A percentile compares a stretch with the other conserved stretches of the same genome.
Conservation (phyloP, 805 yeast species). For the Saturnispora kantuleensis region DNA sequence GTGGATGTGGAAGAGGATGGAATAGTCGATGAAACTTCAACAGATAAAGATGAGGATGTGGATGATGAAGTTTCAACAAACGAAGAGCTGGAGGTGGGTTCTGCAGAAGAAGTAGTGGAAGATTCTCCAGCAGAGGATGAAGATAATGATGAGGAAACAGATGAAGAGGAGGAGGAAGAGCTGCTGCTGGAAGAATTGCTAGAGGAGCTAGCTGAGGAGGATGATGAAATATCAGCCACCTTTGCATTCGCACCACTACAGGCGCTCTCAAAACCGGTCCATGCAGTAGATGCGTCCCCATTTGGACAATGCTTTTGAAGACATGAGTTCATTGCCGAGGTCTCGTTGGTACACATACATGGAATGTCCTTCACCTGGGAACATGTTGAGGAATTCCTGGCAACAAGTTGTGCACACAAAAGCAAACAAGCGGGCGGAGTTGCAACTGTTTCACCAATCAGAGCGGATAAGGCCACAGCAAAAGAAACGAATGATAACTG, state of each 20-base stretch:
- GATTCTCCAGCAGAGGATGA: constrained; percentile 18
- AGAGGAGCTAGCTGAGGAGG: constrained; percentile 24
- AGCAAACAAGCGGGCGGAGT: constrained; percentile 88
- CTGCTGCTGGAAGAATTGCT: constrained; percentile 26
- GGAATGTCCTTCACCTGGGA: constrained; percentile 48
- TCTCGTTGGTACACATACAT: constrained; percentile 59
- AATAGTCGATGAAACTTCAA: constrained; percentile 16
- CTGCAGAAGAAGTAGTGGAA: constrained; percentile 6
- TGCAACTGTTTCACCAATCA: constrained; percentile 35
- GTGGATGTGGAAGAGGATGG: constrained; percentile 17
- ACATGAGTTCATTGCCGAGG: constrained; percentile 47
- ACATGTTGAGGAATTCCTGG: constrained; percentile 44
- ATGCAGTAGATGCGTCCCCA: constrained; percentile 49
- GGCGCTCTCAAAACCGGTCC: constrained; percentile 41
- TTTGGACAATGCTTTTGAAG: constrained; percentile 60
- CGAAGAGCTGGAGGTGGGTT: constrained; percentile 9
- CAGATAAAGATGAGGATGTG: constrained; percentile 20
- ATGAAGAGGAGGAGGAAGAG: constrained; percentile 24
- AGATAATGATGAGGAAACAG: constrained; percentile 12
- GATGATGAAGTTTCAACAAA: constrained; percentile 13
- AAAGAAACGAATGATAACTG: constrained; percentile 14
- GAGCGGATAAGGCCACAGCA: constrained; percentile 29
- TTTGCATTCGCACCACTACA: constrained; percentile 40
- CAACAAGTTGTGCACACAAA: constrained; percentile 75
- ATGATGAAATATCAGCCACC: constrained; percentile 16